Evolutionary conservation across 2,329 filamentous ascomycete species (phyloP).

Genomic region (Sordariomycetes sp.): DNA sequence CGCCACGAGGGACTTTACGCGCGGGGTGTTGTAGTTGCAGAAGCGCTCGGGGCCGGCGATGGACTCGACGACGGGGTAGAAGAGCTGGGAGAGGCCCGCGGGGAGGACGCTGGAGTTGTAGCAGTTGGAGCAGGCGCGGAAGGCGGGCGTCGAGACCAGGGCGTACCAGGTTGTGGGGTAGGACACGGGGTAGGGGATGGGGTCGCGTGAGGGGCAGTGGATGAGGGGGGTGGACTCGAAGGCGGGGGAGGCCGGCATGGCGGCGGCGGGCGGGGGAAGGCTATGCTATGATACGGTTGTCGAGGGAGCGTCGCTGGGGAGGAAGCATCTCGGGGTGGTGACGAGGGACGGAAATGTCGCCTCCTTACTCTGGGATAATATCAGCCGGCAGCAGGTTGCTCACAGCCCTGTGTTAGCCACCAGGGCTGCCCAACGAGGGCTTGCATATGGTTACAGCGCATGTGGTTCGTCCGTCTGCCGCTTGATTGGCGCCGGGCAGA

Average conservation of each 20-base stretch:
- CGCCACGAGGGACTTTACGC: neutral
- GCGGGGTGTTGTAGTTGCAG: constrained; percentile 4
- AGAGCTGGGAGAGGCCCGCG: neutral
- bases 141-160: neutral
- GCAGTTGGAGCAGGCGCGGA: constrained; percentile 5
- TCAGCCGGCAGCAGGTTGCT: neutral
- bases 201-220: constrained; percentile 5
- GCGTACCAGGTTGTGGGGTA: constrained; percentile 5
- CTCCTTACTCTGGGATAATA: neutral
- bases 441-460: neutral
- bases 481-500: no score
- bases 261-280: neutral
- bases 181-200: constrained; percentile 5
- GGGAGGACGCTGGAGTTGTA: neutral
- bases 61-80: constrained; percentile 4
- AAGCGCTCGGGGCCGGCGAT: constrained; percentile 2
- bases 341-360: neutral
- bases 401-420: neutral
- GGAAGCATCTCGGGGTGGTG: neutral
- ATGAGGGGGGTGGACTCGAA: constrained; percentile 3
- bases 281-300: neutral
- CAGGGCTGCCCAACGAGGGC: neutral
- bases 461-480: neutral
- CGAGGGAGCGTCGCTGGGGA: neutral
- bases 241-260: constrained; percentile 1